Evolutionary conservation across 148 eudicot species (phyloP).

Genomic region (Gaultheria prostrata): DNA sequence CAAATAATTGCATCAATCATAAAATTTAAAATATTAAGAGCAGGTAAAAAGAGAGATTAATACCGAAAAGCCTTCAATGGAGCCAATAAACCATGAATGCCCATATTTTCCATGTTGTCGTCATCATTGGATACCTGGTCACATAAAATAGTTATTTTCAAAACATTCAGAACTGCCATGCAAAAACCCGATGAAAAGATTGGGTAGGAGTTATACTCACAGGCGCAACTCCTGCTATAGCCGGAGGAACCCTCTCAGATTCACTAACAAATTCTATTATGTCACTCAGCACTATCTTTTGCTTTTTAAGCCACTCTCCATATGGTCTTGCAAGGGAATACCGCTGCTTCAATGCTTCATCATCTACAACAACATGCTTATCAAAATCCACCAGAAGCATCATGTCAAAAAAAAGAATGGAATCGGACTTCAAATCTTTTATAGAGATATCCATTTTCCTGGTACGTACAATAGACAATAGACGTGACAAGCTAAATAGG

Average conservation of each 20-base stretch:
- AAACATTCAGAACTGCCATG: slow-evolving; percentile 18
- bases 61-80: slow-evolving; percentile 97
- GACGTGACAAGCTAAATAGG: no score
- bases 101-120: slow-evolving; percentile 77
- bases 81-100: slow-evolving; percentile 75
- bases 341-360: slow-evolving; percentile 87
- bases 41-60: slow-evolving; percentile 16
- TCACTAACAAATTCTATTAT: slow-evolving; percentile 76
- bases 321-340: slow-evolving; percentile 90
- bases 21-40: neutral
- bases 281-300: slow-evolving; percentile 74
- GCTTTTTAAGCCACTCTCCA: slow-evolving; percentile 88
- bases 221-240: slow-evolving; percentile 66
- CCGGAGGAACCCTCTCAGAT: slow-evolving; percentile 50
- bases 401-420: no score
- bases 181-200: slow-evolving; percentile 2
- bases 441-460: no score
- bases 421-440: no score
- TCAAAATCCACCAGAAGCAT: slow-evolving; percentile 99
- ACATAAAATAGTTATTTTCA: neutral
- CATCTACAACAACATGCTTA: slow-evolving; percentile 89
- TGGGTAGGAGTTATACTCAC: slow-evolving; percentile 41
- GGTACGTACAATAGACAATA: no score
- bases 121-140: no score
- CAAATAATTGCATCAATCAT: neutral